Conservation (phyloP, 192 early-diverging fungal species). For the Coemansia sp. region DNA sequence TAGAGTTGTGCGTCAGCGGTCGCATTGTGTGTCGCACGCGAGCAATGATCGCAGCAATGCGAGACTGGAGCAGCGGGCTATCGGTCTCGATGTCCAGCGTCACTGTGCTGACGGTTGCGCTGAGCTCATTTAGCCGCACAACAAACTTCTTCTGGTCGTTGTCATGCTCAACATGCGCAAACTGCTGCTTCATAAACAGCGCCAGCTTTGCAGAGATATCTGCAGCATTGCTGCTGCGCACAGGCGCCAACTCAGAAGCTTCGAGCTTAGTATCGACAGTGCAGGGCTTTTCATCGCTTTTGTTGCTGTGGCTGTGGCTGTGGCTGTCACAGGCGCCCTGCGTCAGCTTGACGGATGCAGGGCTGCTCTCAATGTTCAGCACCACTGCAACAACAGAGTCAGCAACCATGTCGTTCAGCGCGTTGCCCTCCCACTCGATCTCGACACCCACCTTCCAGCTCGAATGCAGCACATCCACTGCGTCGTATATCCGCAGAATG, state of each 20-base stretch:
- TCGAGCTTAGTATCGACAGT: too few species aligned
- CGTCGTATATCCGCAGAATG: slow-evolving; percentile 65
- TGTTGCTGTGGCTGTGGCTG: not conserved
- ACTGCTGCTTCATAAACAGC: slow-evolving; percentile 50
- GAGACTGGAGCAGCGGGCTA: slow-evolving; percentile 32
- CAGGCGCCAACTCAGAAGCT: not conserved
- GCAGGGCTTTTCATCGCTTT: not conserved
- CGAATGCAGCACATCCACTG: slow-evolving; percentile 69
- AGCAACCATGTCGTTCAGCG: slow-evolving; percentile 94
- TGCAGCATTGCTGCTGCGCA: slow-evolving; percentile 14
- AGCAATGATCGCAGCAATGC: slow-evolving; percentile 34
- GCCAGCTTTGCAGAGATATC: slow-evolving; percentile 28
- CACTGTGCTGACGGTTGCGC: slow-evolving; percentile 17
- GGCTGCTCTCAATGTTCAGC: slow-evolving; percentile 79
- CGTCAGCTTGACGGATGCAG: slow-evolving; percentile 80
- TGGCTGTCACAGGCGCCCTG: slow-evolving; percentile 37
- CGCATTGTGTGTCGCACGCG: slow-evolving; percentile 42
- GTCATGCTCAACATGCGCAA: slow-evolving; percentile 22
- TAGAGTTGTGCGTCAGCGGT: slow-evolving; percentile 30
- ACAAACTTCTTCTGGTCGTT: slow-evolving; percentile 16
- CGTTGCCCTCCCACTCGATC: slow-evolving; percentile 89
- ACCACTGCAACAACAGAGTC: slow-evolving; percentile 89
- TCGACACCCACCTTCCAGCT: slow-evolving; percentile 58
- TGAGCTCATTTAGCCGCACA: slow-evolving; percentile 27
- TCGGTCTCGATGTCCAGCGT: slow-evolving; percentile 39